A percentile compares a stretch with the other conserved stretches of the same genome.
These are phyloP conservation scores for Aphanomyces euteiches DNA, from an alignment of 352 stramenopile species.

Conservation along the genomic window DNA sequence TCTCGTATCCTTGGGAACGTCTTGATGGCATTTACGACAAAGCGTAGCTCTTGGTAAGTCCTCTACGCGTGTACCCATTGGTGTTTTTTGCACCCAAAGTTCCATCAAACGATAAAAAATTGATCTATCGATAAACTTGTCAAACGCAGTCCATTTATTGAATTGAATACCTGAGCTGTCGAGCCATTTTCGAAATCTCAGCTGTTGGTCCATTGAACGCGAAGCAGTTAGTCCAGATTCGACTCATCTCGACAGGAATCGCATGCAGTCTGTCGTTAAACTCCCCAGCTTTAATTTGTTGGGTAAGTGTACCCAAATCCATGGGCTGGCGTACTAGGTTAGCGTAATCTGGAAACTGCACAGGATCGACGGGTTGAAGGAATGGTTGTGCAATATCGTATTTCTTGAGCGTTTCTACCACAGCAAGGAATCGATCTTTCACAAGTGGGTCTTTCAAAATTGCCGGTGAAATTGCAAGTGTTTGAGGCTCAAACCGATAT, in stretches of 20 bases:
- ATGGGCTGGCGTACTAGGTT: slow-evolving; percentile 27
- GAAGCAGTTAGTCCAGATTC: slow-evolving; percentile 85
- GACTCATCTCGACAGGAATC: slow-evolving; percentile 59
- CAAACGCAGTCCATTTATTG: background rate
- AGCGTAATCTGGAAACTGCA: slow-evolving; percentile 8
- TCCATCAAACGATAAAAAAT: slow-evolving; percentile 80
- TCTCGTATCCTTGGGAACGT: slow-evolving; percentile 68
- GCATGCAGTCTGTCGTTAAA: slow-evolving; percentile 59
- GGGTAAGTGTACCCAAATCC: slow-evolving; percentile 31
- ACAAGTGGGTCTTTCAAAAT: slow-evolving; percentile 53
- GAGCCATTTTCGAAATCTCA: slow-evolving; percentile 75
- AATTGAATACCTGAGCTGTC: slow-evolving; percentile 70
- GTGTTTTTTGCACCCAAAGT: slow-evolving; percentile 58
- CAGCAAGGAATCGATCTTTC: slow-evolving; percentile 49
- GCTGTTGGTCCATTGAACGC: slow-evolving; percentile 73
- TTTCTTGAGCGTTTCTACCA: slow-evolving; percentile 57
- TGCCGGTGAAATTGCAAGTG: slow-evolving; percentile 48
- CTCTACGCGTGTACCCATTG: slow-evolving; percentile 46
- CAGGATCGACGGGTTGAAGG: slow-evolving; percentile 53
- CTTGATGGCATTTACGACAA: slow-evolving; percentile 60
- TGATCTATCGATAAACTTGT: slow-evolving; percentile 24
- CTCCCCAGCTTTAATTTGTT: slow-evolving; percentile 36
- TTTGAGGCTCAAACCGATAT: slow-evolving; percentile 45
- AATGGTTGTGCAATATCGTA: slow-evolving; percentile 70
- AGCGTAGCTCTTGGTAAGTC: slow-evolving; percentile 64